Evolutionary conservation across 805 yeast genomes (phyloP), one percentile per base, ranked within the genome.

Genomic region (Candida cerambycidarum): DNA sequence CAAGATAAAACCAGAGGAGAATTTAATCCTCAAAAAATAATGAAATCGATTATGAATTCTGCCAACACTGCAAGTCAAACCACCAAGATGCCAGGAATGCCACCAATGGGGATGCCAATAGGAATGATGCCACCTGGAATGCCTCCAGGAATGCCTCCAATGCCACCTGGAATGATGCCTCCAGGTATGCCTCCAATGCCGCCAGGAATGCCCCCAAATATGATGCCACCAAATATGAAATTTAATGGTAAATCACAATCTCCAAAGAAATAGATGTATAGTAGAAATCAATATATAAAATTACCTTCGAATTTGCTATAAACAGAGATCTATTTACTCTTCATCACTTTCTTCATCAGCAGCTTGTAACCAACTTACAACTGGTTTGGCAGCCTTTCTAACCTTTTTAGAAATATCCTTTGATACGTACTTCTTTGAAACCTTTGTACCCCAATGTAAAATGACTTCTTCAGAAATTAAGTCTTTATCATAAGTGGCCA

Each of bases 341-440:
- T 80, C 84, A 52, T 80, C 86, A 51, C 77, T 76, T 51, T 83
- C 92, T 62, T 82, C 84, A 54, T 89, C 97, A 47, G 99, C 98
- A 65, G 86, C 90, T 61, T 89, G 83, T 53, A 93, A 79, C 99
- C 99, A 93, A 53, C 85, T 82, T 51, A 93, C 72, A 70, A 93
- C 93, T 23, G 98, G 96, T 69, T 89, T 90, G 47, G 97, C 97
- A 35, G 97, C 93, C 69, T 83, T 87, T 68, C 97, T 86, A 39
- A 90, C 96, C 77, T 87, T 92, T 73, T 92, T 92, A 41, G 95
- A 84, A 25, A 82, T 76, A 36, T 89, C 95, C 72, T 92, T 93
- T 48, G 95, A 86, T 47, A 93, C 97, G 58, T 83, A 93, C 67
- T 89, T 90, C 75, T 89, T 89, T 41, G 96, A 85, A 38, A 87